Evolutionary conservation across 345 rosid genomes (phyloP).

Genomic region (Kernera saxatilis): DNA sequence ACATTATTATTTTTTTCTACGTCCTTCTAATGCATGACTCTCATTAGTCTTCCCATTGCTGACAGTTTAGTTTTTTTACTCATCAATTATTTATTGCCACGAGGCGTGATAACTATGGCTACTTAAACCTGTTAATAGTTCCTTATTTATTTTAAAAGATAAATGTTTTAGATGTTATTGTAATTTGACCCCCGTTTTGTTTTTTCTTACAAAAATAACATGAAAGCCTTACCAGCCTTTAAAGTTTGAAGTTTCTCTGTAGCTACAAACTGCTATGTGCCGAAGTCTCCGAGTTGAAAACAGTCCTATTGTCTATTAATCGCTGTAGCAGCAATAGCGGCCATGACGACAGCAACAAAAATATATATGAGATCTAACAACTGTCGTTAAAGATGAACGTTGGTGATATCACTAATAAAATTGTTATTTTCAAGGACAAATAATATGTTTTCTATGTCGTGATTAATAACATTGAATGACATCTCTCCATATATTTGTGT

Average conservation of each 20-base stretch:
- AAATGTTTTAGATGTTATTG: not conserved
- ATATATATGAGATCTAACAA: too few species aligned
- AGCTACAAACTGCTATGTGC: not conserved
- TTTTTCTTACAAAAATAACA: not conserved
- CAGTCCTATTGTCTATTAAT: too few species aligned
- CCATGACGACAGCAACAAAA: too few species aligned
- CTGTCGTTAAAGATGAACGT: too few species aligned
- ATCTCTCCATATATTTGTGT: too few species aligned
- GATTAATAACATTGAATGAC: too few species aligned
- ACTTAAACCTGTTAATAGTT: not conserved
- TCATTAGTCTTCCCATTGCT: not conserved
- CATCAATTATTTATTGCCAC: not conserved
- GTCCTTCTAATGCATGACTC: not conserved
- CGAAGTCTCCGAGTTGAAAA: too few species aligned
- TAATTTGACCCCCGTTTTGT: not conserved
- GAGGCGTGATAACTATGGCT: not conserved
- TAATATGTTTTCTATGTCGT: too few species aligned
- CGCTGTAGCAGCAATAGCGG: too few species aligned
- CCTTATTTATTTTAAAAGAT: not conserved
- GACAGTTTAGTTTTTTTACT: not conserved
- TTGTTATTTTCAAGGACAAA: too few species aligned
- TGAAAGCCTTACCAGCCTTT: not conserved
- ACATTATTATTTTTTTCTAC: not conserved
- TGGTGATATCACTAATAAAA: too few species aligned
- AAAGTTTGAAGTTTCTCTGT: not conserved